Base-by-base conservation (phyloP, 2,329 filamentous ascomycete genomes). In the Fonsecaea pedrosoi region DNA sequence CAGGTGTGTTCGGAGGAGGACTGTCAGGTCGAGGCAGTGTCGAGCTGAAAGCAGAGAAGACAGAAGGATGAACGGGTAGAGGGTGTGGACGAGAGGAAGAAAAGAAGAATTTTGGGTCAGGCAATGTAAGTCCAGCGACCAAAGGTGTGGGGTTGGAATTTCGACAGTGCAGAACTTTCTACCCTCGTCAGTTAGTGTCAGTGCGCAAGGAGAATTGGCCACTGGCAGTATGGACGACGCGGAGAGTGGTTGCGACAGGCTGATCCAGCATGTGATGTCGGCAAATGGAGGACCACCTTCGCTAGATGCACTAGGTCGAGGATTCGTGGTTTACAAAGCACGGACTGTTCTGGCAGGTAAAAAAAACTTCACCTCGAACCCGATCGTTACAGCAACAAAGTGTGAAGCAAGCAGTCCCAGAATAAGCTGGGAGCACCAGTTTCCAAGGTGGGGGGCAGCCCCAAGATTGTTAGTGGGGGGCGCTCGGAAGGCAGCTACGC, bases 31-130 rank as follows among this genome's bases (percentile, higher is more conserved):
- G 13, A 30, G 35, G 59, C 37, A 8, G 53, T 37, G 59, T 50
- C 40, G 66, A 60, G 61, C 55, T 62, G 68, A 57, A 67, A 15
- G 57, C 15, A 55, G 53, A 61, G 62, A 53, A 66, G 62, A 62
- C 65, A 67, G 48, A 42, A 60, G 54, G 60, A 60, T 37, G 56
- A 62, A 62, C 38, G 58, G 55, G 55, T 55, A 42, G 42, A 60
- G 60, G 68, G 56, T 62, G 60, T 62, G 60, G 69, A 65, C 61
- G 34, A 54, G 54, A 54, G 62, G 59, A 62, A 62, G 63, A 69
- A 69, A 66, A 66, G 60, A 60, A 60, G 60, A 69, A 69, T 55
- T 68, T 67, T 69, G 66, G 69, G 64, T 64, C 59, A 60, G 57
- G 57, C 57, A 48, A 60, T 45, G 42, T 12, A 18, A 3, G 45